These are phyloP conservation scores for Tylopilus sp. DNA, from an alignment of 1,284 basidiomycete species.

Conservation along the genomic window DNA sequence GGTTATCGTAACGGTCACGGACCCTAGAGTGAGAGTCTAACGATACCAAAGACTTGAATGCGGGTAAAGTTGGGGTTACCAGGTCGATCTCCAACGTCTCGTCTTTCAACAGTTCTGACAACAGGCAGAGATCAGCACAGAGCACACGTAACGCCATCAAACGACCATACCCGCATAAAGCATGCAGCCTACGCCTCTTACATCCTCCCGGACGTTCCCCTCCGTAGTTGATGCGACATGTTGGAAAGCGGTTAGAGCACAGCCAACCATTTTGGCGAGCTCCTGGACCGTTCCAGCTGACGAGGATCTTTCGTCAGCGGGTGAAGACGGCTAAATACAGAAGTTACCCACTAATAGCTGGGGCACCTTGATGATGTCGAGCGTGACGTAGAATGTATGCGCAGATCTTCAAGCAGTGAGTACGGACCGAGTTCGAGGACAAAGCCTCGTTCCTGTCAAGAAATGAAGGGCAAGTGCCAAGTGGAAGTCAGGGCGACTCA, in stretches of 20 bases:
- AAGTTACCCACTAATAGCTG: conserved; percentile 52
- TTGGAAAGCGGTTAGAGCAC: conserved; percentile 65
- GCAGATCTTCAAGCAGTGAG: conserved; percentile 81
- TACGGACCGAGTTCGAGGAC: conserved; percentile 46
- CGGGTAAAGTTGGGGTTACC: conserved; percentile 73
- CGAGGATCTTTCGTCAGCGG: not conserved
- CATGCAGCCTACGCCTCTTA: conserved; percentile 77
- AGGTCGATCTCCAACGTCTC: conserved; percentile 78
- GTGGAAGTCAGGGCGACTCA: conserved; percentile 11
- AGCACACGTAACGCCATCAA: not conserved
- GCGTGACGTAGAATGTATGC: conserved; percentile 75
- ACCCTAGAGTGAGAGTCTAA: conserved; percentile 40
- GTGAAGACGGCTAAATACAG: not conserved
- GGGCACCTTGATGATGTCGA: conserved; percentile 53
- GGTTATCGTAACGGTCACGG: conserved; percentile 48
- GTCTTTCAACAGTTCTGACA: conserved; percentile 75
- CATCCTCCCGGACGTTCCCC: conserved; percentile 59
- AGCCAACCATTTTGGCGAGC: conserved; percentile 56
- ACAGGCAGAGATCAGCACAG: not conserved
- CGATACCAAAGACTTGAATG: conserved; percentile 72
- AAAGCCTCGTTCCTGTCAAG: conserved; percentile 38
- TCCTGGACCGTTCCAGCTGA: conserved; percentile 41
- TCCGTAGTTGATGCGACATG: conserved; percentile 62
- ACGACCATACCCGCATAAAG: conserved; percentile 67
- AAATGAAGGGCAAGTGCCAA: not conserved